Conservation (phyloP, 495 filamentous ascomycete species). For the Platismatia glauca region DNA sequence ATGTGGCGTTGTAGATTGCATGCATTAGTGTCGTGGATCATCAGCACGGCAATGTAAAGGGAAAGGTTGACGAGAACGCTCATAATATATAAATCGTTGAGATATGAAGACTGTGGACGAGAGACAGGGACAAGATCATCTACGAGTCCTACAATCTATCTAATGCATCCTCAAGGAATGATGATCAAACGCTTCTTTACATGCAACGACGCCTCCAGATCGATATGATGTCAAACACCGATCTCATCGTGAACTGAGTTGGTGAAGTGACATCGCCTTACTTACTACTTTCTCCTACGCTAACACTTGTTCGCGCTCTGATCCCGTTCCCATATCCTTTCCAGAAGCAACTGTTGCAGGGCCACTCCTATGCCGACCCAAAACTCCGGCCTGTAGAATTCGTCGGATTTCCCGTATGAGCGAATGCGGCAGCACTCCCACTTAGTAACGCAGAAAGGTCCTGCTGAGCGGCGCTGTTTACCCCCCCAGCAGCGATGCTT, state of each 20-base stretch:
- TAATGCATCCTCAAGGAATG: too few species aligned
- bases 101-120: too few species aligned
- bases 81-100: too few species aligned
- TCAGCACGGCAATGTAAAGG: too few species aligned
- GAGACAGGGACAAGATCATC: too few species aligned
- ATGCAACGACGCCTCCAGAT: too few species aligned
- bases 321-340: background rate
- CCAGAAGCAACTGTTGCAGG: background rate
- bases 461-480: constrained; percentile 22
- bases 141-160: too few species aligned
- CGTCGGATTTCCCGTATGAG: constrained; percentile 7
- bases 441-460: constrained; percentile 16
- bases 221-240: constrained; percentile 5
- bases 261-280: constrained; percentile 10
- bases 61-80: too few species aligned
- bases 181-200: too few species aligned
- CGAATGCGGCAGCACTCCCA: constrained; percentile 6
- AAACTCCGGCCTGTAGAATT: background rate
- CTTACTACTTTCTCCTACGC: constrained; percentile 9
- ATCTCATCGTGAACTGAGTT: constrained; percentile 11
- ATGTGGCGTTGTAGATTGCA: background rate
- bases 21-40: constrained; percentile 12
- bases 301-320: background rate
- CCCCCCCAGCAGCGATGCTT: constrained; percentile 20
- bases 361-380: background rate